Base-by-base conservation (phyloP, 768 basidiomycete species). In the Fomitopsis serialis region DNA sequence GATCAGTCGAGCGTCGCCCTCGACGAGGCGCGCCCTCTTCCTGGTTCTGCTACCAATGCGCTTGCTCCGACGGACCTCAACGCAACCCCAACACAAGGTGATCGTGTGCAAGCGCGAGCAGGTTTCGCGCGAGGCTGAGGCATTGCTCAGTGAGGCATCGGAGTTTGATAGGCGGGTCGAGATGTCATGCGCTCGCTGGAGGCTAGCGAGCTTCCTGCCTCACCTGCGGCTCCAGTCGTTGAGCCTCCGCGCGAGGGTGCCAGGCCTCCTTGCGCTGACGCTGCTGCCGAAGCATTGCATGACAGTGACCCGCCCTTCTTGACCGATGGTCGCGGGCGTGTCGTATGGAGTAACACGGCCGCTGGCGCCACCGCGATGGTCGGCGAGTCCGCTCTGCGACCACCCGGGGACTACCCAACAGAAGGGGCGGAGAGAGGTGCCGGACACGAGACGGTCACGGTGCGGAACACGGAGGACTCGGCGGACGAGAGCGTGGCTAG, bases 251-350 rank as follows among this genome's bases (percentile, higher is more conserved):
- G 19, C 12, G 46, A 32, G 46, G 32, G 10, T 3, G 24, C 46
- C 3, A 29, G 32, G 15, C 37, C 37, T 17, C 15, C 37, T 40
- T 22, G 46, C 9, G 12, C 46, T 15, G 49, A 43, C 15, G 37
- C 49, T 29, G 34, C 50, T 23, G 3, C 48, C 27, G 55, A 53
- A 35, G 29, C 42, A 17, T 44, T 59, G 12, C 58, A 61, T 32
- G 60, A 65, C 34, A 19, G 42, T 23, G 54, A 58, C 48, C 68
- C 68, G 22, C 68, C 68, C 3, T 68, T 69, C 58, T 56, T 63
- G 56, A 70, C 68, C 2, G 69, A 70, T 50, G 69, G 68, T 1
- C 67, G 67, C n/a, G 68, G 69, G 17, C 61, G 67, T 17, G 69
- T 70, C 29, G 69, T 70, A 4, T 68, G 68, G 68, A 70, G 69